These are phyloP conservation scores for Oidiodendron maius DNA, from an alignment of 495 filamentous ascomycete species.

Conservation along the genomic window DNA sequence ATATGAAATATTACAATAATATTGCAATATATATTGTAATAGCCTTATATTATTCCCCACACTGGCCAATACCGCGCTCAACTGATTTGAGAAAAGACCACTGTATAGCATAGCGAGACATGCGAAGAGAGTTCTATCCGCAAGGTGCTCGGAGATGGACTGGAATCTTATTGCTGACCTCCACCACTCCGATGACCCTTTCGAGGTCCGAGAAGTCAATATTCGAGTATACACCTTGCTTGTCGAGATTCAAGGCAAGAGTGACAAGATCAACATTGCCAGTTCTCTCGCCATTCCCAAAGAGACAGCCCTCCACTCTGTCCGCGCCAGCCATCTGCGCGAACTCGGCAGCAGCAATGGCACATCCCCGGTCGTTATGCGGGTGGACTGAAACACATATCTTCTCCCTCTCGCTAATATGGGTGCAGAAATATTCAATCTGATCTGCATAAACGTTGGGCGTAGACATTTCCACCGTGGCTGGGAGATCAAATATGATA, in stretches of 20 bases:
- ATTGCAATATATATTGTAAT: no score
- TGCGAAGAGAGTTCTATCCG: slow-evolving; percentile 55
- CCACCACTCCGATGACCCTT: slow-evolving; percentile 84
- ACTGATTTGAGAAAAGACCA: no score
- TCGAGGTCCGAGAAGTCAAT: slow-evolving; percentile 93
- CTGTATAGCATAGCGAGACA: no score
- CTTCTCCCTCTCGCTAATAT: slow-evolving; percentile 75
- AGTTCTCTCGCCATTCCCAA: slow-evolving; percentile 93
- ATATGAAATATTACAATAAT: no score
- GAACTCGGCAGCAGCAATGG: slow-evolving; percentile 81
- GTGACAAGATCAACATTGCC: slow-evolving; percentile 97
- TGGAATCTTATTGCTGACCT: slow-evolving; percentile 90
- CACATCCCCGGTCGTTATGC: slow-evolving; percentile 93
- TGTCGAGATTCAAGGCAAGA: slow-evolving; percentile 91
- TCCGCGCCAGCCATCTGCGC: slow-evolving; percentile 98
- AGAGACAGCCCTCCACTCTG: slow-evolving; percentile 89
- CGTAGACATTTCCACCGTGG: slow-evolving; percentile 93
- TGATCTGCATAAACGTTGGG: slow-evolving; percentile 97
- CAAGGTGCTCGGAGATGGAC: slow-evolving; percentile 87
- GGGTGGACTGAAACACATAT: slow-evolving; percentile 81
- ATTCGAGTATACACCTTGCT: slow-evolving; percentile 81
- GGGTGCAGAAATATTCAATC: slow-evolving; percentile 88
- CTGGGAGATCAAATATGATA: slow-evolving; percentile 96
- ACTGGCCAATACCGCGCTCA: no score
- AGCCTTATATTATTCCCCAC: no score